phyloP scores from a whole-genome alignment of 2,329 filamentous ascomycete species.

The Uncinocarpus reesii region DNA sequence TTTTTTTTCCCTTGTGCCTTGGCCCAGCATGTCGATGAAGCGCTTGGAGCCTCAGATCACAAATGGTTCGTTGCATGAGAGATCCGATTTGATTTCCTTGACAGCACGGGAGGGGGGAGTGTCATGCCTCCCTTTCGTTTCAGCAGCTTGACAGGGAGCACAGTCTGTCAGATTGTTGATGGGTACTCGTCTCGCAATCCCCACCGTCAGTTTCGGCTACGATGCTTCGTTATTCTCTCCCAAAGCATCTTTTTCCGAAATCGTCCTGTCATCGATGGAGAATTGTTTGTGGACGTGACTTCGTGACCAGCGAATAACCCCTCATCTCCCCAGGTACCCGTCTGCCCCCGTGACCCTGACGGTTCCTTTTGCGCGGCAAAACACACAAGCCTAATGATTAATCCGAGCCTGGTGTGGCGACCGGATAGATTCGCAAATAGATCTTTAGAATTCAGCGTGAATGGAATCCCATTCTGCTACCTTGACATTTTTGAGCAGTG shows the following conservation, averaged over 20 bases:
- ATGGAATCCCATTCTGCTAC: conserved; percentile 1
- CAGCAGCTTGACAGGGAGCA: not conserved
- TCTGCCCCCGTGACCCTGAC: not conserved
- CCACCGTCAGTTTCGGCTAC: not conserved
- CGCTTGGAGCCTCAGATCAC: not conserved
- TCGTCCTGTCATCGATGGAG: too few relatives aligned
- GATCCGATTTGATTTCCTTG: not conserved
- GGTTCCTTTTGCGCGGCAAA: not conserved
- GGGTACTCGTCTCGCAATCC: not conserved
- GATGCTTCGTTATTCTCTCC: too few relatives aligned
- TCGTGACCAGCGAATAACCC: too few relatives aligned
- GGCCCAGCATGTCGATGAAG: not conserved
- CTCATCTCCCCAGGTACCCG: not conserved
- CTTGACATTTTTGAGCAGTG: not conserved
- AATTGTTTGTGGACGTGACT: too few relatives aligned
- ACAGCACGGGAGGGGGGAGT: not conserved
- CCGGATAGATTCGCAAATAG: conserved; percentile 1
- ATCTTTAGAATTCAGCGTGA: not conserved
- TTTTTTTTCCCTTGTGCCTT: not conserved
- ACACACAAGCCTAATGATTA: too few relatives aligned
- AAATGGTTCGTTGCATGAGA: not conserved
- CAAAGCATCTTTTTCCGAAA: too few relatives aligned
- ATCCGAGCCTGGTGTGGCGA: too few relatives aligned
- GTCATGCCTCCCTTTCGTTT: conserved; percentile 2
- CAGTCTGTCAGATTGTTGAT: not conserved